A percentile compares a stretch with the other conserved stretches of the same genome.
These are phyloP conservation scores for Phalaenopsis equestris DNA, from an alignment of 106 monocot genomes.

Conservation along the genomic window DNA sequence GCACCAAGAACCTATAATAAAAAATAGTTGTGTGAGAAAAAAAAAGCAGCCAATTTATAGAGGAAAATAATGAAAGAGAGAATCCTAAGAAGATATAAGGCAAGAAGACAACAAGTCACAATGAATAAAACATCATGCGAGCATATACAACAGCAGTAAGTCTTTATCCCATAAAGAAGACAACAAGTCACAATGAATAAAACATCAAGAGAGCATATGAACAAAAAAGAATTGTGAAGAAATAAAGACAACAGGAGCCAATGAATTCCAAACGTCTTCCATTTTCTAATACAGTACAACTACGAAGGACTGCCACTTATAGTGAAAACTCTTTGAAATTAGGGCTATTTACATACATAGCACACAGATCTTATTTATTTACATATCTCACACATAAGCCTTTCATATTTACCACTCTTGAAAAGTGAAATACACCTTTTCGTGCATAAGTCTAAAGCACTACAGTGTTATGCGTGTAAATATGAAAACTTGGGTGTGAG, in stretches of 20 bases:
- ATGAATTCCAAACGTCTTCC: neutral
- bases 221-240: neutral
- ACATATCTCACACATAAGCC: too few relatives aligned
- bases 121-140: neutral
- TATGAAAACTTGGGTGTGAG: too few relatives aligned
- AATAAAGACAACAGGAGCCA: neutral
- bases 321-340: neutral
- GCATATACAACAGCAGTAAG: too few relatives aligned
- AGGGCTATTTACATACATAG: too few relatives aligned
- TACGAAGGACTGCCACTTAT: neutral
- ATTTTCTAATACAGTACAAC: neutral
- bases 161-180: neutral
- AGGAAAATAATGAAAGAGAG: neutral
- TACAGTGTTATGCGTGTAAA: too few relatives aligned
- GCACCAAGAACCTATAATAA: conserved; percentile 79
- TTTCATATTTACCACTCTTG: too few relatives aligned
- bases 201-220: neutral
- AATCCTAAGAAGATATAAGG: neutral
- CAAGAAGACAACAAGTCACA: neutral
- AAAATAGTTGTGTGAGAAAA: neutral
- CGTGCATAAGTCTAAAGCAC: too few relatives aligned
- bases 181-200: neutral
- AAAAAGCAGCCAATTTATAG: neutral
- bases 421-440: too few relatives aligned
- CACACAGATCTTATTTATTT: too few relatives aligned